A percentile compares a stretch with the other conserved stretches of the same genome.
phyloP scores from a whole-genome alignment of 2,329 filamentous ascomycete species.

The Colletotrichum viniferum region DNA sequence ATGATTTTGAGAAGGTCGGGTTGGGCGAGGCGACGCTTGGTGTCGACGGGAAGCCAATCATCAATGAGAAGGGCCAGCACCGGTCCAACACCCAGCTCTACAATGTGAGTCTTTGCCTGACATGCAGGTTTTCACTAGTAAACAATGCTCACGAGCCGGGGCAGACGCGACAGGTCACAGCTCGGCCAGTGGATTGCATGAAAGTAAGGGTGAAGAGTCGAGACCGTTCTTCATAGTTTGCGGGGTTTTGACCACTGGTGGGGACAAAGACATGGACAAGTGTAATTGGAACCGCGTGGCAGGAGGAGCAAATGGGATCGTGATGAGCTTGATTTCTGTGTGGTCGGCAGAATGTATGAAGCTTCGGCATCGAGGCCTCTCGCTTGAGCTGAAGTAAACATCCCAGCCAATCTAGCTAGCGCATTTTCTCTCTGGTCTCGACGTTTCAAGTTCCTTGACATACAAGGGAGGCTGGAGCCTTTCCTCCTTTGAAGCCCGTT shows the following conservation, averaged over 20 bases:
- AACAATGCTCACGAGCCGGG: not conserved
- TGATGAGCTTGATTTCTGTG: not conserved
- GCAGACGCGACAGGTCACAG: slow-evolving; percentile 21
- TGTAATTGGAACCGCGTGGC: not conserved
- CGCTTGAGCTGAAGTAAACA: not conserved
- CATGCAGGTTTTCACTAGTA: not conserved
- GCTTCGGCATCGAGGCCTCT: not conserved
- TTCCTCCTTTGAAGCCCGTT: not conserved
- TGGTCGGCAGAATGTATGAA: not conserved
- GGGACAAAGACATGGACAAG: not conserved
- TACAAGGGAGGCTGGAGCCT: not conserved
- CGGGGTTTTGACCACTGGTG: not conserved
- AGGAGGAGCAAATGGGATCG: not conserved
- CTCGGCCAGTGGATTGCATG: slow-evolving; percentile 22
- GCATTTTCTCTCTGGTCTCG: not conserved
- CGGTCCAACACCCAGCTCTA: slow-evolving; percentile 16
- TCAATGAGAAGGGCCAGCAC: slow-evolving; percentile 21
- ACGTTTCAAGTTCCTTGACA: not conserved
- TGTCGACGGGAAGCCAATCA: slow-evolving; percentile 4
- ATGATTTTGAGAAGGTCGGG: slow-evolving; percentile 24
- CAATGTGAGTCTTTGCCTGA: slow-evolving; percentile 12
- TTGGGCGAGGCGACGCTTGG: slow-evolving; percentile 19
- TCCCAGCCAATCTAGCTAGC: not conserved
- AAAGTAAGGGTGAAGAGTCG: slow-evolving; percentile 12
- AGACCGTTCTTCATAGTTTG: not conserved